phyloP scores from a whole-genome alignment of 2,329 filamentous ascomycete species.

The Aspergillus candidus region DNA sequence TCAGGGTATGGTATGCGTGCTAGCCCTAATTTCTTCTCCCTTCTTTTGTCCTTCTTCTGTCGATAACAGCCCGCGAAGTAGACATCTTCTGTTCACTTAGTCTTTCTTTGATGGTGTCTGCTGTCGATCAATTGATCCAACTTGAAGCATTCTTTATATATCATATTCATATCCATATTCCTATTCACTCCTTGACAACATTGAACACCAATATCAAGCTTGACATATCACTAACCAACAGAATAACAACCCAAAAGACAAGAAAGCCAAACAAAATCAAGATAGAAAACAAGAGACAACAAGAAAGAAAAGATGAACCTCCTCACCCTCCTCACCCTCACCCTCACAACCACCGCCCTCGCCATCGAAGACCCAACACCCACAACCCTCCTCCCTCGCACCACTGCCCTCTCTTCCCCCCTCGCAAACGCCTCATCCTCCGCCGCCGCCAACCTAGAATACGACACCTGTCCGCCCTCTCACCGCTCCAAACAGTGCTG shows the following conservation, averaged over 20 bases:
- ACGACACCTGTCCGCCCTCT: constrained; percentile 18
- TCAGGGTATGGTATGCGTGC: no score
- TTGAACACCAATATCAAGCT: no score
- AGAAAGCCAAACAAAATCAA: no score
- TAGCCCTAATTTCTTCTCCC: not conserved
- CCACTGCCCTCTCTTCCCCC: constrained; percentile 2
- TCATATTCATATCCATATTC: not conserved
- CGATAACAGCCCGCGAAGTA: no score
- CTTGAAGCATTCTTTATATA: not conserved
- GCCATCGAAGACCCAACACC: not conserved
- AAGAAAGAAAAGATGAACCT: constrained; percentile 2
- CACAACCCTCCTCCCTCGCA: not conserved
- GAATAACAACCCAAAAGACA: not conserved
- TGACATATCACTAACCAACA: not conserved
- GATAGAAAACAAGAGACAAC: not conserved
- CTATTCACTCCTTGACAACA: not conserved
- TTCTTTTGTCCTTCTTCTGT: not conserved
- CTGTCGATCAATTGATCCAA: no score
- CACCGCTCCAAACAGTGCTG: constrained; percentile 24
- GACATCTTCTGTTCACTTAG: no score
- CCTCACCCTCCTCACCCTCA: constrained; percentile 4
- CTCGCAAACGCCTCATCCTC: constrained; percentile 52
- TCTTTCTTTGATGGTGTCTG: no score
- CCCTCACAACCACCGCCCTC: constrained; percentile 6
- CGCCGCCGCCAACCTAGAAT: constrained; percentile 8